Base-by-base conservation (phyloP, 2,329 filamentous ascomycete genomes). In the Fusarium sp. region DNA sequence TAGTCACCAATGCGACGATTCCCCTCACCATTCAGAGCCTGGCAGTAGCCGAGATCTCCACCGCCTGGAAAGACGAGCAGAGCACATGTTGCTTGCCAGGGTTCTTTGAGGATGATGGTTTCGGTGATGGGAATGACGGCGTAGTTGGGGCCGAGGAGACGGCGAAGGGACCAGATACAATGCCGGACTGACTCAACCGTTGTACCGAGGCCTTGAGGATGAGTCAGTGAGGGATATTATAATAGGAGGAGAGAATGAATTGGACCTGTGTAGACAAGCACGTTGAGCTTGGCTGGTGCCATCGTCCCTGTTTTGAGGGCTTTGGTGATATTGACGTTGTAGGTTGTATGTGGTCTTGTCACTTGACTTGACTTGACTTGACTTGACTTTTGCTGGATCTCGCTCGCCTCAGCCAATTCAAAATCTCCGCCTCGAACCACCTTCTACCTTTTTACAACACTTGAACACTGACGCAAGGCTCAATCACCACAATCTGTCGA, bases 21-120 rank as follows among this genome's bases (percentile, higher is more conserved):
- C 2, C 95, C 96, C 51, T 89, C 84, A 35, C 96, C 96, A 77
- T 98, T 96, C 66, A 99, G 85, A 4, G 88, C 89, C 27, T 91
- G 89, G 78, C 94, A 97, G 79, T 97, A 99, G 48, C 91, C 93
- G 50, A 96, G 84, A 76, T 99, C 96, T n/a, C 93, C 95, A 31
- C 96, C 96, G 21, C 96, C 96, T 2, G 96, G 96, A 51, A 99
- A 88, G 4, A 98, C 94, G 9, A 99, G 86, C 11, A 98, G 85
- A 1, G 94, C 93, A 77, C 95, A 98, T 4, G 93, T 91, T 5
- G 91, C 82, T 2, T 89, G 86, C 96, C 96, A 99, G 14, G 96
- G 96, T 77, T 99, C 96, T 69, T 94, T 94, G 74, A 97, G 84
- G 58, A 99, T 83, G 68, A 91, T 88, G 9, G 90, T 85, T 58